Conservation (phyloP, 2,329 filamentous ascomycete genomes). For the Bipolaris sorokiniana region DNA sequence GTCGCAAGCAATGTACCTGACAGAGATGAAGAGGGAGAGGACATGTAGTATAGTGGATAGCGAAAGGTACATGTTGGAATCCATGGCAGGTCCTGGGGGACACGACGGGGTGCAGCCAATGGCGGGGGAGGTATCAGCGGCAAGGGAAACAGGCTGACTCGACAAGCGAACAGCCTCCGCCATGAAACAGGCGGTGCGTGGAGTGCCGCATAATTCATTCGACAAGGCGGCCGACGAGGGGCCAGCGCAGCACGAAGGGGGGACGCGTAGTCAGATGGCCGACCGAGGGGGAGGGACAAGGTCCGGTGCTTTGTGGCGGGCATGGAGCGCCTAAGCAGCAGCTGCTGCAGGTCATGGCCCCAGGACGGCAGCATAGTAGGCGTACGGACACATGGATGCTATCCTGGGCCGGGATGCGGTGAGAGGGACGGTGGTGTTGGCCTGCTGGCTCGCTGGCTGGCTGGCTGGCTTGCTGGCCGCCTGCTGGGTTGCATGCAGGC, state of each 20-base stretch:
- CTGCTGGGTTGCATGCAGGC: no score
- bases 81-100: constrained; percentile 5
- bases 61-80: no score
- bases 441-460: constrained; percentile 2
- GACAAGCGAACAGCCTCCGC: constrained; percentile 19
- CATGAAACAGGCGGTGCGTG: constrained; percentile 28
- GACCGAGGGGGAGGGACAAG: background rate
- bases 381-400: no score
- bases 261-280: constrained; percentile 7
- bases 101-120: constrained; percentile 33
- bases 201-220: constrained; percentile 16
- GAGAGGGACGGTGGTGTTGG: constrained; percentile 19
- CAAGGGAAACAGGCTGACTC: constrained; percentile 23
- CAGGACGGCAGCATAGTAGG: constrained; percentile 5
- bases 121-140: constrained; percentile 25
- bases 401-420: constrained; percentile 18
- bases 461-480: background rate
- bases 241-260: constrained; percentile 1
- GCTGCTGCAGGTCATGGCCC: constrained; percentile 23
- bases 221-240: constrained; percentile 10
- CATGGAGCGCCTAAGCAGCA: constrained; percentile 9
- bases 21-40: constrained; percentile 14
- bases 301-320: constrained; percentile 1
- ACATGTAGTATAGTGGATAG: no score
- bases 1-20: constrained; percentile 24